These are phyloP conservation scores for Leishmania lainsoni DNA, from an alignment of 208 protist genomes.

Conservation along the genomic window DNA sequence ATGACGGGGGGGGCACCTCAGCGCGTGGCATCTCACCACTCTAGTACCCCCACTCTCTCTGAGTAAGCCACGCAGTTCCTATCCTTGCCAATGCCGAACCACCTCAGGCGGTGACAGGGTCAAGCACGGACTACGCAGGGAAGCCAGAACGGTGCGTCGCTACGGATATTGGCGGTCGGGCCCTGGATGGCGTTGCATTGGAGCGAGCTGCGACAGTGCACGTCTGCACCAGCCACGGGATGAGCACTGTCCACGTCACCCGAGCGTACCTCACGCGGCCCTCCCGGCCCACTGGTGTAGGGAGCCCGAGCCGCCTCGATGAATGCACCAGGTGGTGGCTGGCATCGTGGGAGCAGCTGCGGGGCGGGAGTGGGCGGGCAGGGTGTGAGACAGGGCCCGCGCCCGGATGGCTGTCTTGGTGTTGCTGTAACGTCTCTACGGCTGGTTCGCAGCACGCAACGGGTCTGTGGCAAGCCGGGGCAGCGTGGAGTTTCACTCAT, in stretches of 20 bases:
- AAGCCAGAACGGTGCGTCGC: background rate
- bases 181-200: background rate
- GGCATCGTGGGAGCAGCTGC: background rate
- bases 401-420: background rate
- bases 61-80: background rate
- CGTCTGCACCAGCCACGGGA: background rate
- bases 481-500: background rate
- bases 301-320: background rate
- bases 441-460: background rate
- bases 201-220: background rate
- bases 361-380: background rate
- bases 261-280: background rate
- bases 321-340: background rate
- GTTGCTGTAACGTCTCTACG: background rate
- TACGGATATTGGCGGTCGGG: background rate
- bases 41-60: background rate
- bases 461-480: background rate
- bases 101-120: background rate
- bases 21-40: background rate
- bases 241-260: background rate
- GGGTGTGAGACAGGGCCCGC: background rate
- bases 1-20: background rate
- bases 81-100: background rate
- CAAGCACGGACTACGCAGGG: background rate
- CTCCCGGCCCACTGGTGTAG: background rate